Evolutionary conservation across 2,329 filamentous ascomycete species (phyloP), one percentile per base, ranked within the genome.

Genomic region (Pseudomassariella vexata): DNA sequence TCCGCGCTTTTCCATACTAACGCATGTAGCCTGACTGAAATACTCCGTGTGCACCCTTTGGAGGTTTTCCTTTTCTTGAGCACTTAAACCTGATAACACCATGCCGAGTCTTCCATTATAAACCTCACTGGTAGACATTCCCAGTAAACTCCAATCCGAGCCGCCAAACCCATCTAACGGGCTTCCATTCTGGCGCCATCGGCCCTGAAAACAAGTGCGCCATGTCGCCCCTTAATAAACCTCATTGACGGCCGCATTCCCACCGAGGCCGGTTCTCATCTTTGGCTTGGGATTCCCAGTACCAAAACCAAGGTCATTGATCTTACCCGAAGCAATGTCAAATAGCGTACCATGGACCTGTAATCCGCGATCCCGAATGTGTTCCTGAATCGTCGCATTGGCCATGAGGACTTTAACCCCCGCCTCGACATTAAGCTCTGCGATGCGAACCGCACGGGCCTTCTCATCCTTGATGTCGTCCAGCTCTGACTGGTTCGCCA

Each of bases 301-400:
- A 27, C 70, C 68, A 30, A 63, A 47, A 14, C 65, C 63, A 3
- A 76, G 50, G 45, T 76, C 66, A 23, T 56, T 54, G 31, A 76
- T 55, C 37, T 62, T 61, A 9, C 73, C 73, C 14, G 50, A 58
- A 5, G 46, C 59, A 31, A 76, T 59, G 42, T 92, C 80, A 54
- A 85, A 90, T 10, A 94, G 65, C 32, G 80, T 68, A n/a, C 85
- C 86, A 55, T 92, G 85, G 5, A 94, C 72, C 57, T 81, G 64
- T 24, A 94, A 58, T 1, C 80, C 82, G 18, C 83, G 68, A 47
- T 86, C 78, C 42, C 65, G 57, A 38, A 88, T 75, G 17, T 83
- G 85, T 40, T 85, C 79, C 48, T 79, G 69, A 19, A 94, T 71
- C 16, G 74, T 71, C 30, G 70, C 65, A 57, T 87, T 88, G 51